Evolutionary conservation across 2,329 filamentous ascomycete genomes (phyloP), one percentile per base, ranked within the genome.

Genomic region (Paecilomyces fulvus): DNA sequence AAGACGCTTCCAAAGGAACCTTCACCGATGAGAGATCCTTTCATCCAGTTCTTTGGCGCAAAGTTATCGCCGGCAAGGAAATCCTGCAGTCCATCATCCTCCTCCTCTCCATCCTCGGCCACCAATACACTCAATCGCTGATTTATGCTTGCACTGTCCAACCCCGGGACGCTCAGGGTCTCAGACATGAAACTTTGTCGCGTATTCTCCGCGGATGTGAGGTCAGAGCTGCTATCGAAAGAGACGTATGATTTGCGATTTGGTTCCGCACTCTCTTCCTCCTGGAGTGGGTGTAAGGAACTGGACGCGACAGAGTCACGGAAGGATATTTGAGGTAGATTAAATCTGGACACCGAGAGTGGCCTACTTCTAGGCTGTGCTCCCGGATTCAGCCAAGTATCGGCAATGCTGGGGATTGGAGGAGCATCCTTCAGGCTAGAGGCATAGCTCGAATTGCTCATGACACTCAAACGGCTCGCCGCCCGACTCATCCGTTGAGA

Each of bases 1-100:
- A 95, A 99, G 54, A 99, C 94, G 64, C 87, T 92, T 66, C 94
- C 94, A 67, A 99, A 99, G 3, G 92, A 96, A 60, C 94, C 94
- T 74, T 96, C 91, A 30, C 94, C 94, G 63, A 99, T 99, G 60
- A 97, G 80, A 30, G 92, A 92, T 68, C 94, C 94, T 78, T 97
- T 96, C 91, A 99, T 97, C 89, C 95, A 99, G 73, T 96, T 95
- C 77, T 92, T 89, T 60, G 96, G 92, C 62, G 95, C 92, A 85
- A 94, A 97, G 8, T 90, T 95, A 69, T 96, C 90, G 61, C 90
- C 90, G 31, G 90, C 86, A 46, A 97, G 80, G 79, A 96, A 96
- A 67, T 92, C 92, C 64, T 88, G 85, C 21, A 97, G 80, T 65
- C 94, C 92, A 67, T 92, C 89, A 65, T 97, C 92, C 6, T 85